These are phyloP conservation scores for Colletotrichum sp. DNA, from an alignment of 2,329 filamentous ascomycete species.

Conservation along the genomic window DNA sequence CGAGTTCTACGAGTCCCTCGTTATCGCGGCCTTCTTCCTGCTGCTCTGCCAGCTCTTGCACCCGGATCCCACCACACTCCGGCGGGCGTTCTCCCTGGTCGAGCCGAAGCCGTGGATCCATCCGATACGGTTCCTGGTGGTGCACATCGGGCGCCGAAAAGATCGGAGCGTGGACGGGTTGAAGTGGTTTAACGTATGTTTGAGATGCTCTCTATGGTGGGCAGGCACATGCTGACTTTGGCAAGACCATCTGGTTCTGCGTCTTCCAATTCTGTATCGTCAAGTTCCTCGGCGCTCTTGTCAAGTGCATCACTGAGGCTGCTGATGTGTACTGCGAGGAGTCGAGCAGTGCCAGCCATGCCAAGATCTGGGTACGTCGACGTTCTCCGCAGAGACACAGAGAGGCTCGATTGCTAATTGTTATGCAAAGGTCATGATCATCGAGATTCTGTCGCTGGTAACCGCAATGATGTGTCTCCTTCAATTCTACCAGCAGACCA, in stretches of 20 bases:
- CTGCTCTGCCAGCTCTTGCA: background rate
- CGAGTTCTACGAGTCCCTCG: slow-evolving; percentile 1
- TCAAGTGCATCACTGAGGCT: background rate
- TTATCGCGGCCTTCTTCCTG: slow-evolving; percentile 1
- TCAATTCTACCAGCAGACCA: background rate
- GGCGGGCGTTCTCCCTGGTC: background rate
- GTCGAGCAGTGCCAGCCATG: background rate
- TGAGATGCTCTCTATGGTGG: background rate
- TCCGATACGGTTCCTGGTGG: background rate
- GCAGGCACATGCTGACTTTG: background rate
- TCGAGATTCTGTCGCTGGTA: background rate
- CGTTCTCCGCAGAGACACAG: background rate
- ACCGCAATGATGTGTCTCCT: background rate
- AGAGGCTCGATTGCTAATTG: accelerated
- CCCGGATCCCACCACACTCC: background rate
- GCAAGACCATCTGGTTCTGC: background rate
- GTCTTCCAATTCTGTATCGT: slow-evolving; percentile 1
- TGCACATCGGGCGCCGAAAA: background rate
- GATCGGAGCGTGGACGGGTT: background rate
- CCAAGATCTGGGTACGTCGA: background rate
- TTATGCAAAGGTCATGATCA: background rate
- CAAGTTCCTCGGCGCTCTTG: background rate
- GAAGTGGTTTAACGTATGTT: background rate
- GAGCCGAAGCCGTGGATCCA: background rate
- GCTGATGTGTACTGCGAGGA: background rate